Percentiles rank a stretch among this genome's conserved stretches.
These are phyloP conservation scores for Dioscorea zingiberensis DNA, from an alignment of 106 monocot genomes.

Conservation along the genomic window DNA sequence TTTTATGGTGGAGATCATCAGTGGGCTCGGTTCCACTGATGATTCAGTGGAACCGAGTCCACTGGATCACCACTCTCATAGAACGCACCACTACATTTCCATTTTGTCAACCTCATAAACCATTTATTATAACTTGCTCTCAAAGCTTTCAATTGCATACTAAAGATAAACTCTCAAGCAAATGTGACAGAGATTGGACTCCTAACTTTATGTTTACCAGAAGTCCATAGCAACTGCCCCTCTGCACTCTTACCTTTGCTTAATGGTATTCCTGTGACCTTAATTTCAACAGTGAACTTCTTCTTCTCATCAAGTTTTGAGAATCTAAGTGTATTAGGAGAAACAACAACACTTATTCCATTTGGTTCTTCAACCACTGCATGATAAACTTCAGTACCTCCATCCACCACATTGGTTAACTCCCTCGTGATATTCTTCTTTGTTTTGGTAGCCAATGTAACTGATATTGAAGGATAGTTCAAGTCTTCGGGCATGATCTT, in stretches of 20 bases:
- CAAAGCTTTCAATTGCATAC: no score
- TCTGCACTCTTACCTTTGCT: background rate
- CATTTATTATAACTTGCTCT: no score
- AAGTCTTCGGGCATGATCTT: background rate
- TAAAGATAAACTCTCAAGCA: background rate
- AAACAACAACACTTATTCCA: background rate
- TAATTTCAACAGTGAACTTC: constrained; percentile 16
- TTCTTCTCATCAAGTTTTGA: constrained; percentile 2
- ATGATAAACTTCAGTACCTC: background rate
- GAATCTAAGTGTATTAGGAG: background rate
- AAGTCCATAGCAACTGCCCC: constrained; percentile 19
- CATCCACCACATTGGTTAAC: background rate
- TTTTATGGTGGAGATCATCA: no score
- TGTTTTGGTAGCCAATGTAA: no score
- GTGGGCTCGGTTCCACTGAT: no score
- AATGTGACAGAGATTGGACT: constrained; percentile 17
- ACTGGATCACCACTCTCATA: no score
- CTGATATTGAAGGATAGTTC: background rate
- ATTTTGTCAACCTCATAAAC: no score
- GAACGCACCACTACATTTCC: no score
- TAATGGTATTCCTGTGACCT: background rate
- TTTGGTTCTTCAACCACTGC: background rate
- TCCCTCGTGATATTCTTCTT: background rate
- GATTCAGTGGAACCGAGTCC: no score
- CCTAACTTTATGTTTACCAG: constrained; percentile 8